Percentiles rank a stretch among this genome's conserved stretches.
These are phyloP conservation scores for Phytophthora multivora DNA, from an alignment of 352 stramenopile genomes.

Conservation along the genomic window DNA sequence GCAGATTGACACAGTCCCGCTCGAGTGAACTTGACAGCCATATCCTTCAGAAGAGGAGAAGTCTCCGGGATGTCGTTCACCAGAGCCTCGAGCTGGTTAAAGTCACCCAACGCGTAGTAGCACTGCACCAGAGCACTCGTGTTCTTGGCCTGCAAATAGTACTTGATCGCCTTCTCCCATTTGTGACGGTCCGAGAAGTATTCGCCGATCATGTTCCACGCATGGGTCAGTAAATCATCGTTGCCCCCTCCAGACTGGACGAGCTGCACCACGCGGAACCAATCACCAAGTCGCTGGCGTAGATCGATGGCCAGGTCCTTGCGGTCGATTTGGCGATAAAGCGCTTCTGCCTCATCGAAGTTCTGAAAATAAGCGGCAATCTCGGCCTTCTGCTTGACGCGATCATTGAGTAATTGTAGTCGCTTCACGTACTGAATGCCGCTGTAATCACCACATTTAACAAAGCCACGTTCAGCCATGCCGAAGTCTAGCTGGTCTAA, in stretches of 20 bases:
- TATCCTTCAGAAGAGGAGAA: slow-evolving; percentile 78
- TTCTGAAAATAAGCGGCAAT: slow-evolving; percentile 90
- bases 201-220: slow-evolving; percentile 91
- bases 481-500: slow-evolving; percentile 91
- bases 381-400: slow-evolving; percentile 92
- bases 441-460: slow-evolving; percentile 91
- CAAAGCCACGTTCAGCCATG: slow-evolving; percentile 93
- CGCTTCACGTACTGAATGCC: slow-evolving; percentile 94
- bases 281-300: slow-evolving; percentile 90
- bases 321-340: slow-evolving; percentile 95
- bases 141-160: slow-evolving; percentile 89
- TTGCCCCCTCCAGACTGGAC: slow-evolving; percentile 78
- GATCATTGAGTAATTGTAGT: slow-evolving; percentile 86
- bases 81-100: slow-evolving; percentile 85
- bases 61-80: slow-evolving; percentile 86
- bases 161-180: slow-evolving; percentile 93
- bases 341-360: slow-evolving; percentile 91
- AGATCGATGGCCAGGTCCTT: slow-evolving; percentile 94
- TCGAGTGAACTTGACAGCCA: slow-evolving; percentile 89
- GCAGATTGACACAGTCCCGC: slow-evolving; percentile 85
- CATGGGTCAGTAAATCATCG: slow-evolving; percentile 80
- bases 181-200: slow-evolving; percentile 92
- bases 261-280: slow-evolving; percentile 90
- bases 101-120: slow-evolving; percentile 92
- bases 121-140: slow-evolving; percentile 81